Evolutionary conservation across 2,329 filamentous ascomycete species (phyloP), one percentile per base, ranked within the genome.

Genomic region (Aspergillus ustus): DNA sequence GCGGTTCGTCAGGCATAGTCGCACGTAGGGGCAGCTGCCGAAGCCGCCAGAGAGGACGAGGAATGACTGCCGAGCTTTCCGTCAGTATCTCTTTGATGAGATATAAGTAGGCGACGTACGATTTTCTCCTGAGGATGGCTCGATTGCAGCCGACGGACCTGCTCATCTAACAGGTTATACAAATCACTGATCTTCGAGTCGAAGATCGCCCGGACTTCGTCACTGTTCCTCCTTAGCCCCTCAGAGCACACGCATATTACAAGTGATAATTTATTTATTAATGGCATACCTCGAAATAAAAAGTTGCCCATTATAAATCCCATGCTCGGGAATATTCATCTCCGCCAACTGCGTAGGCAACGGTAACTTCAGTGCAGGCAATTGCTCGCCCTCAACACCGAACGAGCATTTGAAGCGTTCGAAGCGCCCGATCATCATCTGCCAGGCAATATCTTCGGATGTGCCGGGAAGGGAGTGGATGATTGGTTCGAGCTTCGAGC

Each of bases 361-460:
- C 46, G 69, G 65, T 1, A 77, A 60, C 51, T 67, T 67, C 48
- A 76, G 60, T 19, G 66, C 69, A 1, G 70, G 73, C 15, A 69
- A 60, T 11, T 59, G 59, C 28, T 59, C 66, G 1, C 68, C 69
- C n/a, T 67, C 63, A 3, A 67, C 70, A 4, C 74, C 73, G 52
- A 74, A 76, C 1, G 69, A 68, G 51, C 74, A 76, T 63, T 76
- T 76, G 49, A 73, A 60, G 48, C 71, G 64, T 57, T 75, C 70
- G 57, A 75, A 76, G 22, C 72, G 68, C 8, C 69, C 72, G 5
- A 63, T 60, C 50, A 71, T 71, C 72, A 76, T 76, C 52, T 62
- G 64, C 68, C 70, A 70, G 20, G 72, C 72, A 0, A 65, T 63
- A 17, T 71, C 69, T 17, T 53, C 59, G 1, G 67, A 63, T 15